Base-by-base conservation (phyloP, 768 basidiomycete genomes). In the Phaffia australis region DNA sequence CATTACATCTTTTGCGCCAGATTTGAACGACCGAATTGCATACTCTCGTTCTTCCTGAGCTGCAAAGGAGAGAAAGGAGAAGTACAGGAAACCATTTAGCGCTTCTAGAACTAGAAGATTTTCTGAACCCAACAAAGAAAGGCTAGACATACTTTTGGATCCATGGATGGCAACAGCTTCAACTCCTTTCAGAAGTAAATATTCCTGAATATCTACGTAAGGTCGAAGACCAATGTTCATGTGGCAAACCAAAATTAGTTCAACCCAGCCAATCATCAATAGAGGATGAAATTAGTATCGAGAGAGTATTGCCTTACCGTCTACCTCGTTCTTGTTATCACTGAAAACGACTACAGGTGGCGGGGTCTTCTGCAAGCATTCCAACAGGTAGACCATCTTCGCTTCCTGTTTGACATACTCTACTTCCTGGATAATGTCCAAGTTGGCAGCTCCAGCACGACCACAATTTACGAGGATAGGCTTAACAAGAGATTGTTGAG, bases 261-360 rank as follows among this genome's bases (percentile, higher is more conserved):
- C 4, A 42, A 42, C 11, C 35, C 35, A 42, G 4, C 35, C 4
- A 4, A 15, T 15, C 52, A 58, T 21, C 19, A n/a, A 46, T 29
- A 1, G 56, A 50, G 15, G 14, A 9, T n/a, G 59, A 32, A 9
- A 6, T 48, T 23, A 0, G 15, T 15, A 29, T 19, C 6, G 48
- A 21, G n/a, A 48, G 19, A 51, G 23, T 51, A n/a, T 23, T 18
- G 23, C 69, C 83, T 72, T 70, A 92, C 92, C 93, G 74, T 99
- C 95, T n/a, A 99, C 95, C 75, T 99, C 95, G 74, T 99, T 98
- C 81, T 99, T 99, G 79, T 94, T 98, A 75, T 99, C 95, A 70
- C 88, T 91, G 76, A 99, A 99, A 65, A 98, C 83, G 77, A 98
- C 95, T 58, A 94, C 92, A 1, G 95, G 95, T 8, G 95, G 95